A percentile compares a stretch with the other conserved stretches of the same genome.
Conservation (phyloP, 441 rosid species). For the Jatropha multifida region DNA sequence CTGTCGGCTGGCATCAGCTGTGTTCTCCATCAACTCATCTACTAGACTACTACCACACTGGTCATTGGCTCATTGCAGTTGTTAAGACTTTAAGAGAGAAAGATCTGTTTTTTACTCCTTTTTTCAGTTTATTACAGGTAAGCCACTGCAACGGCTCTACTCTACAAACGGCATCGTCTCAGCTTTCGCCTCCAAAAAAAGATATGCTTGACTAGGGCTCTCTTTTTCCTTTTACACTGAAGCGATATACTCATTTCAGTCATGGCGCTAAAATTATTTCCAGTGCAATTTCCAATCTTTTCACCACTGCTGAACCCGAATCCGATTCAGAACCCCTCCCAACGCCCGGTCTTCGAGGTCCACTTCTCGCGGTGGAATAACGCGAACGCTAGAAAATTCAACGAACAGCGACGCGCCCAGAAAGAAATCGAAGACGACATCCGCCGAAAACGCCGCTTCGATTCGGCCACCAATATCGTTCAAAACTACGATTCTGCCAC, state of each 20-base stretch:
- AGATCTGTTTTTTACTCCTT: not conserved
- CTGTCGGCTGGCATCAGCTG: slow-evolving; percentile 3
- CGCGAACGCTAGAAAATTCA: slow-evolving; percentile 68
- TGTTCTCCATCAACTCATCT: not conserved
- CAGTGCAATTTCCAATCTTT: slow-evolving; percentile 56
- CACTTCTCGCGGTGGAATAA: slow-evolving; percentile 82
- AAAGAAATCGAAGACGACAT: slow-evolving; percentile 71
- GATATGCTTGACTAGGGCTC: not conserved
- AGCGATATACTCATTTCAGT: not conserved
- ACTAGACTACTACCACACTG: not conserved
- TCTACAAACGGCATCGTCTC: slow-evolving; percentile 8
- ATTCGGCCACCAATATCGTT: slow-evolving; percentile 50
- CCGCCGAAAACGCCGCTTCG: slow-evolving; percentile 70
- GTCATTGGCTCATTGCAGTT: not conserved
- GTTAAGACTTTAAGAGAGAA: not conserved
- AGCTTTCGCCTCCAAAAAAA: not conserved
- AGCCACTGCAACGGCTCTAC: not conserved
- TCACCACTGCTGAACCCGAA: slow-evolving; percentile 37
- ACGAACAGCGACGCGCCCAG: slow-evolving; percentile 57
- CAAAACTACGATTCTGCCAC: slow-evolving; percentile 29
- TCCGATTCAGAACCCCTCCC: slow-evolving; percentile 23
- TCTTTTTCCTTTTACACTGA: not conserved
- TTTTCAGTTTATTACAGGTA: slow-evolving; percentile 4
- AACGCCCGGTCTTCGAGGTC: slow-evolving; percentile 43
- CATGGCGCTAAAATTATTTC: slow-evolving; percentile 69